Percentiles rank a stretch among this genome's conserved stretches.
Evolutionary conservation across 768 basidiomycete species (phyloP).

Genomic region (Imleria badia): DNA sequence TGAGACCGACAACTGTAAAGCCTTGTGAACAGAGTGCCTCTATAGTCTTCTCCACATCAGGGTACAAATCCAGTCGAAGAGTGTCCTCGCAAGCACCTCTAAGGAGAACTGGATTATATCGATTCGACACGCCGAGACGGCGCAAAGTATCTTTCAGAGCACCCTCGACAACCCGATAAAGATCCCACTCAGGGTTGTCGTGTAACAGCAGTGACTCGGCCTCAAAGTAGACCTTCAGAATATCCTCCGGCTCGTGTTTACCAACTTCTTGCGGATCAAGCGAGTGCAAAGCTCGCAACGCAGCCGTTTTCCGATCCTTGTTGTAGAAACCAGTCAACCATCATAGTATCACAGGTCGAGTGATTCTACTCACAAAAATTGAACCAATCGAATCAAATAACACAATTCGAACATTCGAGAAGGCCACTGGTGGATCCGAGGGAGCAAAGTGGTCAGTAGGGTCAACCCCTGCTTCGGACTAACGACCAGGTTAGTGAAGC

Average conservation of each 20-base stretch:
- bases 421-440: neutral
- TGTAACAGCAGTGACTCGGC: neutral
- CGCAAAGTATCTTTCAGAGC: neutral
- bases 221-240: neutral
- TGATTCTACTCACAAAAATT: neutral
- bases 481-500: neutral
- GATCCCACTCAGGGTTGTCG: neutral
- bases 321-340: neutral
- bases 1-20: neutral
- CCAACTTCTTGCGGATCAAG: neutral
- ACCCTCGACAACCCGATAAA: neutral
- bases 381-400: neutral
- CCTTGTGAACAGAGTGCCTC: neutral
- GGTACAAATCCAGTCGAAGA: neutral
- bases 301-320: neutral
- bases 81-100: neutral
- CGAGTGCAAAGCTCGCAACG: neutral
- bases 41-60: neutral
- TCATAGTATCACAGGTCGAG: neutral
- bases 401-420: neutral
- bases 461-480: neutral
- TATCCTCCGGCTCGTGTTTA: neutral
- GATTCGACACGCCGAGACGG: neutral
- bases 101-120: neutral
- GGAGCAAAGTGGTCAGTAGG: neutral